Evolutionary conservation across 352 stramenopile species (phyloP).

Genomic region (Pythium sp.): DNA sequence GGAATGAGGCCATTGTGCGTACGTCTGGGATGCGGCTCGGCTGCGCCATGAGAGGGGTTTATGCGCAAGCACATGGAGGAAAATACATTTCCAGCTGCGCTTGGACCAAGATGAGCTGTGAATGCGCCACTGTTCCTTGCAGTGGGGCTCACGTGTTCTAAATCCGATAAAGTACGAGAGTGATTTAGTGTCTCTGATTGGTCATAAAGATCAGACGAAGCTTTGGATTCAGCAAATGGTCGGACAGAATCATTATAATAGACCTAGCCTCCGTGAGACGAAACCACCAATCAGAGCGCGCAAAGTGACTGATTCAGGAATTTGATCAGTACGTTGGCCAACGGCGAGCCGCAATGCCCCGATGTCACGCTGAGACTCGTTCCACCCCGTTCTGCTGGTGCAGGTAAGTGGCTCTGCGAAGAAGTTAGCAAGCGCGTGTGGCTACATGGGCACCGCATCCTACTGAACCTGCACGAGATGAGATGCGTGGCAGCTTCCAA

Average conservation of each 20-base stretch:
- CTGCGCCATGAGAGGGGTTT: neutral
- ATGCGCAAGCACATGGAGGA: neutral
- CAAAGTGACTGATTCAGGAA: neutral
- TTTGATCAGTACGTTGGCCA: neutral
- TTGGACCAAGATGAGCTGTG: neutral
- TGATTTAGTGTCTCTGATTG: neutral
- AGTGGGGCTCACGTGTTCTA: neutral
- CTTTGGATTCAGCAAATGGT: neutral
- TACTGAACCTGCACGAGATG: slow-evolving; percentile 4
- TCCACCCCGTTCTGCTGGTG: neutral
- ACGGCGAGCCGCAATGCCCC: neutral
- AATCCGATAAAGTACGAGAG: neutral
- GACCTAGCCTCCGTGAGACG: neutral
- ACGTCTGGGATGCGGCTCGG: neutral
- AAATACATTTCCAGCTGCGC: neutral
- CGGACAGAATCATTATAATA: neutral
- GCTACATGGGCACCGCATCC: neutral
- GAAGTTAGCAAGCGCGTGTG: neutral
- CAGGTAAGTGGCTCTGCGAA: neutral
- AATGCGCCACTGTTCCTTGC: neutral
- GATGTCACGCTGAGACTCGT: neutral
- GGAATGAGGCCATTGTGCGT: neutral
- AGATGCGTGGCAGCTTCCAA: neutral
- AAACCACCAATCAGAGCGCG: neutral
- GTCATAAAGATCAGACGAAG: neutral